phyloP scores from a whole-genome alignment of 148 eudicot species.

The Rhododendron molle region DNA sequence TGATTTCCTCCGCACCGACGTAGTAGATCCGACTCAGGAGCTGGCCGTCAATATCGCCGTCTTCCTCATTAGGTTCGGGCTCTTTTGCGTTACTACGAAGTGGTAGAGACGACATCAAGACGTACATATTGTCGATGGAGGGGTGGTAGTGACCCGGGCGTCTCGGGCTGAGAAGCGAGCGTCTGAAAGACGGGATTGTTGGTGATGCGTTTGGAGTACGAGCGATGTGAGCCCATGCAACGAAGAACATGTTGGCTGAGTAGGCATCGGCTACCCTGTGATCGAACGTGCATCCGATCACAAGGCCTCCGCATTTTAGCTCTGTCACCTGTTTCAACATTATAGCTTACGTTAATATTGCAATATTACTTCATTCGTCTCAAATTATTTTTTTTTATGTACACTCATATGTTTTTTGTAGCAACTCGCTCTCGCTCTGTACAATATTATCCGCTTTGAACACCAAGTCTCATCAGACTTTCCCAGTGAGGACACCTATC shows the following conservation, averaged over 20 bases:
- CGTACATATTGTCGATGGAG: neutral
- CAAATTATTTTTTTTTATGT: too few relatives aligned
- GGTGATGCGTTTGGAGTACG: neutral
- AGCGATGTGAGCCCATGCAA: slow-evolving; percentile 5
- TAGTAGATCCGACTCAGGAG: slow-evolving; percentile 4
- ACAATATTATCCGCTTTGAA: too few relatives aligned
- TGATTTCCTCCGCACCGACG: neutral
- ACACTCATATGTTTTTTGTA: too few relatives aligned
- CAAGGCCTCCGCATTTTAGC: slow-evolving; percentile 6
- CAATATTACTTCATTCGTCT: neutral
- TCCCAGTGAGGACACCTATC: too few relatives aligned
- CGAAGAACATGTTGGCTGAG: slow-evolving; percentile 13
- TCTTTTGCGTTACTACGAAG: neutral
- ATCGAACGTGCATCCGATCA: slow-evolving; percentile 4
- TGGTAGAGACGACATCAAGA: neutral
- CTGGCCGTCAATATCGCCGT: neutral
- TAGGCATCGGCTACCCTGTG: slow-evolving; percentile 11
- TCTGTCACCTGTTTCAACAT: slow-evolving; percentile 6
- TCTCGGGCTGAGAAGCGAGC: neutral
- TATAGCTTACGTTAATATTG: neutral
- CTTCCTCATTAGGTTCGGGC: neutral
- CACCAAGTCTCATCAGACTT: too few relatives aligned
- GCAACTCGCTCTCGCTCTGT: too few relatives aligned
- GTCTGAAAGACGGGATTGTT: neutral
- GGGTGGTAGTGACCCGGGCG: neutral